phyloP scores from a whole-genome alignment of 768 basidiomycete genomes.

The Cubamyces sp. region DNA sequence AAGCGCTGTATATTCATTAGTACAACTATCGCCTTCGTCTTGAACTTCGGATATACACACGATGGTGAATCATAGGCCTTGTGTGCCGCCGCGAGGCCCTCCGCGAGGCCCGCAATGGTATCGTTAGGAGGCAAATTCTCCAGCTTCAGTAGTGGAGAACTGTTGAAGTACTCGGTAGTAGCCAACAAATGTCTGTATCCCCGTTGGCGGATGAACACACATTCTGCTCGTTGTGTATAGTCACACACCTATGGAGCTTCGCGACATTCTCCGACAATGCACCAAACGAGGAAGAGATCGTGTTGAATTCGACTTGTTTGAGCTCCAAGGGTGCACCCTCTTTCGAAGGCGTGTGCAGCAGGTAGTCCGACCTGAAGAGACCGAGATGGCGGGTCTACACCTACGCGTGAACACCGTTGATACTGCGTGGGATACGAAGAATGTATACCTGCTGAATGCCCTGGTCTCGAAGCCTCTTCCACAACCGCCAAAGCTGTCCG shows the following conservation, averaged over 20 bases:
- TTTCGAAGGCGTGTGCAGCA: conserved; percentile 62
- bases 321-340: conserved; percentile 47
- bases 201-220: background rate
- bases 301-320: conserved; percentile 99
- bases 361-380: conserved; percentile 93
- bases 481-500: conserved; percentile 82
- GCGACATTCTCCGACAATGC: conserved; percentile 68
- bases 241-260: conserved; percentile 72
- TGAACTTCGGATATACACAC: conserved; percentile 39
- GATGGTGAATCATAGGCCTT: conserved; percentile 61
- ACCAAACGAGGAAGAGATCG: conserved; percentile 92
- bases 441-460: conserved; percentile 55
- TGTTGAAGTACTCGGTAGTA: conserved; percentile 68
- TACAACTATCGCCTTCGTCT: background rate
- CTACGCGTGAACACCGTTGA: conserved; percentile 33
- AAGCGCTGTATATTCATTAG: conserved; percentile 40
- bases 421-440: background rate
- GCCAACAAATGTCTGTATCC: conserved; percentile 62
- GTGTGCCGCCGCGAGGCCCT: conserved; percentile 82
- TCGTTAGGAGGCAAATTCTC: conserved; percentile 75
- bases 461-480: conserved; percentile 74
- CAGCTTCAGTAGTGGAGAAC: conserved; percentile 53
- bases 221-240: background rate
- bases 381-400: conserved; percentile 81
- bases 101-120: conserved; percentile 68